Evolutionary conservation across 208 protist genomes (phyloP), one percentile per base, ranked within the genome.

Genomic region (Wallacemonas collosoma): DNA sequence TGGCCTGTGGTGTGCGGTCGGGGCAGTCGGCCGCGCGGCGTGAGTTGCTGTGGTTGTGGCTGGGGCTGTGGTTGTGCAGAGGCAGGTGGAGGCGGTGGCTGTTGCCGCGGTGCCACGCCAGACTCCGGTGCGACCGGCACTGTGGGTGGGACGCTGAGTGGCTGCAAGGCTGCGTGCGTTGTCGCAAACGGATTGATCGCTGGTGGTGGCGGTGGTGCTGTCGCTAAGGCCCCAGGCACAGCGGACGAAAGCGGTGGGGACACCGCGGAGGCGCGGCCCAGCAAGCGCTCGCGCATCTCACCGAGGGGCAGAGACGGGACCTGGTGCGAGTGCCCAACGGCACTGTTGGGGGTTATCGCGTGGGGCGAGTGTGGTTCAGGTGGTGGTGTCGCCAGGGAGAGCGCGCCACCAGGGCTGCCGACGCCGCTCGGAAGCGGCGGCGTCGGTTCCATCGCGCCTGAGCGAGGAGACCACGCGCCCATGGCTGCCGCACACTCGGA

Each of bases 361-460:
- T n/a, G 40, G 41, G 43, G 60, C 15, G 60, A 44, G 15, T 11
- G 7, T 9, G 3, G 41, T 3, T 0, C 15, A 12, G 60, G 40
- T n/a, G 60, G 60, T 8, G 60, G 60, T 3, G 60, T 65, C 14
- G 41, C 43, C 4, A 65, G 36, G 11, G 60, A 65, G 5, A 15
- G 56, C 35, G 51, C 71, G 68, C 26, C 26, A 26, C 26, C 26
- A 26, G 26, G 26, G 26, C 26, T 26, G 26, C 45, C 66, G 70
- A 15, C 26, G 55, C 58, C 66, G 38, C 54, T 68, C 11, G 62
- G 15, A 5, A 64, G 44, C 26, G 47, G 71, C 38, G 76, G 61
- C 53, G 71, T 62, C 50, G 58, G 61, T 62, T 66, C 71, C 53
- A 74, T 62, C 35, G 70, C 51, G 5, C 61, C 65, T 5, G 62